Evolutionary conservation across 345 rosid species (phyloP).

Genomic region (Acer yangbiense): DNA sequence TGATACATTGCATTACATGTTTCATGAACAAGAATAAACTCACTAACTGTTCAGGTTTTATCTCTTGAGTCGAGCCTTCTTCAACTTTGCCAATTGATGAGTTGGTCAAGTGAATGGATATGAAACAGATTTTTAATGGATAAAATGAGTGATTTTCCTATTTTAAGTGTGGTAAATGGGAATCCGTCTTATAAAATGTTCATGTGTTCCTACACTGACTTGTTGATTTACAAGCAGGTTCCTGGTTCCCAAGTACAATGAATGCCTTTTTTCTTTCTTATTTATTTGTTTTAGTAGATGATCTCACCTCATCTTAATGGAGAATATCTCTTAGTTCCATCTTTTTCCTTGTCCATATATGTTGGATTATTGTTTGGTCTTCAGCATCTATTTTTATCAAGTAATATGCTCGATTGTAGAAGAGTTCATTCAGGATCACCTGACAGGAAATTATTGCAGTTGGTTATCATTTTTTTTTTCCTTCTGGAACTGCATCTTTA

Average conservation of each 20-base stretch:
- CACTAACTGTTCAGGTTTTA: background rate
- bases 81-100: constrained; percentile 1
- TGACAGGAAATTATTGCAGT: background rate
- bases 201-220: background rate
- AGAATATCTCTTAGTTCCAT: background rate
- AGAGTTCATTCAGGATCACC: background rate
- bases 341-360: background rate
- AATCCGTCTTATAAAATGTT: background rate
- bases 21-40: background rate
- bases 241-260: background rate
- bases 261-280: background rate
- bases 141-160: background rate
- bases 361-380: background rate
- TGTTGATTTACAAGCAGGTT: background rate
- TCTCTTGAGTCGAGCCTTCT: background rate
- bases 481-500: background rate
- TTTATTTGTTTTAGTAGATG: background rate
- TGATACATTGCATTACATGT: background rate
- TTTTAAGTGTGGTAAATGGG: background rate
- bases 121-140: background rate
- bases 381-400: background rate
- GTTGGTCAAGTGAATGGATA: background rate
- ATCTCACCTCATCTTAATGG: background rate
- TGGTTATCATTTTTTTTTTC: background rate
- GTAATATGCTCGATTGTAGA: background rate